Evolutionary conservation across 2,329 filamentous ascomycete species (phyloP).

Genomic region (Epicoccum sorghinum): DNA sequence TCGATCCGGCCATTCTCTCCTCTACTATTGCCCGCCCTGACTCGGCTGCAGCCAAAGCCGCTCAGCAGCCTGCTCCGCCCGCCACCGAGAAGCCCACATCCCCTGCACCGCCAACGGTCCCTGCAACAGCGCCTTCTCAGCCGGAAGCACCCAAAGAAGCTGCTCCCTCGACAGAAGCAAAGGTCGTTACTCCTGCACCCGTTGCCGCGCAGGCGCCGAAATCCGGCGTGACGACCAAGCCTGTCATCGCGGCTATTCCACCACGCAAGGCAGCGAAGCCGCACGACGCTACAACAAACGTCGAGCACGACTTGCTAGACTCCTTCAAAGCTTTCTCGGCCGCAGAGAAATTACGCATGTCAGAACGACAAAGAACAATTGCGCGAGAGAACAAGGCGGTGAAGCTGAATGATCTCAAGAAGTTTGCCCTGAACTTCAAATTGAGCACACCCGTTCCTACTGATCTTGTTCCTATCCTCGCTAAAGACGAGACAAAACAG

Average conservation of each 20-base stretch:
- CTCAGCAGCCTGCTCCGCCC: slow-evolving; percentile 31
- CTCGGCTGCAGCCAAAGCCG: slow-evolving; percentile 32
- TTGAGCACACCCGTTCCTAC: slow-evolving; percentile 88
- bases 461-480: slow-evolving; percentile 91
- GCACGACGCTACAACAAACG: slow-evolving; percentile 64
- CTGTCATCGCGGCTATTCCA: slow-evolving; percentile 31
- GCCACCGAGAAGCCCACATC: slow-evolving; percentile 26
- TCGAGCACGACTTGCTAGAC: slow-evolving; percentile 66
- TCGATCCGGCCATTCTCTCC: slow-evolving; percentile 90
- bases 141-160: slow-evolving; percentile 25
- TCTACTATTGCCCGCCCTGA: slow-evolving; percentile 70
- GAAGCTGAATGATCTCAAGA: slow-evolving; percentile 92
- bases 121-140: slow-evolving; percentile 15
- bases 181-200: slow-evolving; percentile 29
- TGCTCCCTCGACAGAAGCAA: slow-evolving; percentile 25
- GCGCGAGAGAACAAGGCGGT: slow-evolving; percentile 80
- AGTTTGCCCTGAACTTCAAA: slow-evolving; percentile 94
- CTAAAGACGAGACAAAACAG: slow-evolving; percentile 95
- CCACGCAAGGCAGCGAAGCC: slow-evolving; percentile 48
- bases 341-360: slow-evolving; percentile 64
- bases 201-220: slow-evolving; percentile 34
- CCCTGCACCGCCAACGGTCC: slow-evolving; percentile 9
- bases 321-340: slow-evolving; percentile 70
- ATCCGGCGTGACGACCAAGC: slow-evolving; percentile 38
- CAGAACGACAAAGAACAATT: slow-evolving; percentile 61